Evolutionary conservation across 2,329 filamentous ascomycete species (phyloP).

Genomic region (Sarocladiaceae sp.): DNA sequence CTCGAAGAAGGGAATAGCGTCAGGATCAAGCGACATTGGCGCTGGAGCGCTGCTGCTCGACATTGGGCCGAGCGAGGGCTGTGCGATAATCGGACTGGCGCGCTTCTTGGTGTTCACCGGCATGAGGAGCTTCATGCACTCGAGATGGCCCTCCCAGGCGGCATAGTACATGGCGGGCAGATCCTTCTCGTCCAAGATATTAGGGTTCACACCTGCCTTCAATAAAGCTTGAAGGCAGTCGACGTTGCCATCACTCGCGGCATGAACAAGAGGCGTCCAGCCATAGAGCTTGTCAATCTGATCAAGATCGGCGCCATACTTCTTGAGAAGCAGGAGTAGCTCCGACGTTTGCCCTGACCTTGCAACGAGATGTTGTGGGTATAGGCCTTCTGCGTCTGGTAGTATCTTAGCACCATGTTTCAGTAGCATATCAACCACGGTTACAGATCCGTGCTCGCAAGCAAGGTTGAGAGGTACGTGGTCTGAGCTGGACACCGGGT

Average conservation of each 20-base stretch:
- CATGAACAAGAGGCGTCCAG: constrained; percentile 95
- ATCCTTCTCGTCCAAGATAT: constrained; percentile 83
- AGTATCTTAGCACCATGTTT: constrained; percentile 74
- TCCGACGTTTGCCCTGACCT: constrained; percentile 77
- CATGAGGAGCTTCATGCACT: constrained; percentile 85
- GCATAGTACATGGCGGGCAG: constrained; percentile 97
- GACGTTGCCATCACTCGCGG: constrained; percentile 92
- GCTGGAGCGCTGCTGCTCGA: constrained; percentile 44
- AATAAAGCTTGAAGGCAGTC: constrained; percentile 78
- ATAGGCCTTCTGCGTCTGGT: constrained; percentile 93
- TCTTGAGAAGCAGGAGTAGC: constrained; percentile 71
- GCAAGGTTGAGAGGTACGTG: constrained; percentile 93
- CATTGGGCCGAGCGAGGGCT: constrained; percentile 35
- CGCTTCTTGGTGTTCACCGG: constrained; percentile 43
- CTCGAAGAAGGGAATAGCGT: constrained; percentile 87
- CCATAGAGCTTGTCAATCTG: constrained; percentile 94
- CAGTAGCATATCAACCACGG: constrained; percentile 79
- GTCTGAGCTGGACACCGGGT: constrained; percentile 78
- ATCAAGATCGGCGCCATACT: constrained; percentile 83
- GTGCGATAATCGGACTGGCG: constrained; percentile 38
- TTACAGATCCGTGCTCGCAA: constrained; percentile 83
- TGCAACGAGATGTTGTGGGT: constrained; percentile 93
- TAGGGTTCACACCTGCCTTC: constrained; percentile 69
- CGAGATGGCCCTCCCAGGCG: constrained; percentile 92
- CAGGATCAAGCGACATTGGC: constrained; percentile 66